These are phyloP conservation scores for Oropetium thomaeum DNA, from an alignment of 176 grass and related monocot species.

Conservation along the genomic window DNA sequence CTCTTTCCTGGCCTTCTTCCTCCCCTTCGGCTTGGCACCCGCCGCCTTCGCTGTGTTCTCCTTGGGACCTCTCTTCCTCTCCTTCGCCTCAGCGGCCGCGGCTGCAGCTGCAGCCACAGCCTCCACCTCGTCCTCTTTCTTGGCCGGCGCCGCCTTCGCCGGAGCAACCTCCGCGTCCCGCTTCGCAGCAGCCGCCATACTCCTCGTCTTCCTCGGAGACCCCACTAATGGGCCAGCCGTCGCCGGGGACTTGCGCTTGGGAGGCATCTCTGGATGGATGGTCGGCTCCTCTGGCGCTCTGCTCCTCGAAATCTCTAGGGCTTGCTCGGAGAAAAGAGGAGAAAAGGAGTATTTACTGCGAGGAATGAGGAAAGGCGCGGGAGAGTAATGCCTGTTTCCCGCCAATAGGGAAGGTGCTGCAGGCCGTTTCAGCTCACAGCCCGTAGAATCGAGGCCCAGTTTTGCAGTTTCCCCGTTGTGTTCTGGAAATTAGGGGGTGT, in stretches of 20 bases:
- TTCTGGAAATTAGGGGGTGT: too few species aligned
- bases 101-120: too few species aligned
- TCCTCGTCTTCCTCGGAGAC: constrained; percentile 46
- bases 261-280: constrained; percentile 23
- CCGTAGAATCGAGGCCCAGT: too few species aligned
- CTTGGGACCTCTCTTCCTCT: constrained; percentile 23
- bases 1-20: constrained; percentile 33
- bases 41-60: background rate
- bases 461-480: too few species aligned
- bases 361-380: background rate
- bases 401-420: too few species aligned
- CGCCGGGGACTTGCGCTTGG: constrained; percentile 42
- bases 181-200: constrained; percentile 35
- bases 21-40: background rate
- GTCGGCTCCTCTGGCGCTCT: background rate
- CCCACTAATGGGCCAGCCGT: background rate
- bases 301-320: background rate
- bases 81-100: background rate
- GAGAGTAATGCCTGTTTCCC: too few species aligned
- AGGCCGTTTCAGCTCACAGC: too few species aligned
- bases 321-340: background rate
- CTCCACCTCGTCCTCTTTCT: constrained; percentile 1
- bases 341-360: background rate
- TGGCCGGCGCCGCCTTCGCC: background rate
- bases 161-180: constrained; percentile 8